These are phyloP conservation scores for Fusarium luffae DNA, from an alignment of 2,329 filamentous ascomycete species.

Conservation along the genomic window DNA sequence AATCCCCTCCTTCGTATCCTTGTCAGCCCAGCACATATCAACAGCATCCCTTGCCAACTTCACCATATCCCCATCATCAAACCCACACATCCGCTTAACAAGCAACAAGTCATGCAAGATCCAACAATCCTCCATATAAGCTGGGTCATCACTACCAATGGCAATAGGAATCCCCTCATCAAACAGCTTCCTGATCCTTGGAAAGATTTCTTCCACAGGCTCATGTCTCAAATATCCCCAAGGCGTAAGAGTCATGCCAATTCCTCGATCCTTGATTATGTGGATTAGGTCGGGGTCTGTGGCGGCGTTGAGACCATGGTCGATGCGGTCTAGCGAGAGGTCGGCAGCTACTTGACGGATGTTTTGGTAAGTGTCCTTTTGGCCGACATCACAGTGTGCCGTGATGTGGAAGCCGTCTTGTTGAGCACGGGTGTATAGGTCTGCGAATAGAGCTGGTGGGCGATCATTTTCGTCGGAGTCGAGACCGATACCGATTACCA, in stretches of 20 bases:
- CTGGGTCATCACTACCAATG: conserved; percentile 78
- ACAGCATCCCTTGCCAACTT: conserved; percentile 55
- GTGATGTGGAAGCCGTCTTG: conserved; percentile 59
- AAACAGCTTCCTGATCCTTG: conserved; percentile 60
- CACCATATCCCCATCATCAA: conserved; percentile 52
- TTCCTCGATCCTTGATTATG: conserved; percentile 64
- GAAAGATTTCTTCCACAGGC: conserved; percentile 61
- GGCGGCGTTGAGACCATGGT: conserved; percentile 75
- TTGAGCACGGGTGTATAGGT: conserved; percentile 51
- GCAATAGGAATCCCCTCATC: conserved; percentile 72
- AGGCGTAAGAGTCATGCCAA: conserved; percentile 76
- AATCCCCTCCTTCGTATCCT: not conserved
- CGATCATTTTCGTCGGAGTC: conserved; percentile 59
- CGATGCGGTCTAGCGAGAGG: conserved; percentile 72
- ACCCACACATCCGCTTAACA: conserved; percentile 42
- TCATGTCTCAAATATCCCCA: conserved; percentile 39
- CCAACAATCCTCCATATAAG: conserved; percentile 73
- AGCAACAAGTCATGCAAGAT: conserved; percentile 52
- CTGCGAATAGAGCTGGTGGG: conserved; percentile 56
- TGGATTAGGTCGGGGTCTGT: conserved; percentile 68
- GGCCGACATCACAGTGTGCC: conserved; percentile 62
- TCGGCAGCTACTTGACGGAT: conserved; percentile 62
- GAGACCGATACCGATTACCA: conserved; percentile 59
- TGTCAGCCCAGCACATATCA: conserved; percentile 58
- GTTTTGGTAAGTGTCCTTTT: conserved; percentile 58